A percentile compares a stretch with the other conserved stretches of the same genome.
Conservation (phyloP, 441 rosid species). For the Flueggea neowawraea region DNA sequence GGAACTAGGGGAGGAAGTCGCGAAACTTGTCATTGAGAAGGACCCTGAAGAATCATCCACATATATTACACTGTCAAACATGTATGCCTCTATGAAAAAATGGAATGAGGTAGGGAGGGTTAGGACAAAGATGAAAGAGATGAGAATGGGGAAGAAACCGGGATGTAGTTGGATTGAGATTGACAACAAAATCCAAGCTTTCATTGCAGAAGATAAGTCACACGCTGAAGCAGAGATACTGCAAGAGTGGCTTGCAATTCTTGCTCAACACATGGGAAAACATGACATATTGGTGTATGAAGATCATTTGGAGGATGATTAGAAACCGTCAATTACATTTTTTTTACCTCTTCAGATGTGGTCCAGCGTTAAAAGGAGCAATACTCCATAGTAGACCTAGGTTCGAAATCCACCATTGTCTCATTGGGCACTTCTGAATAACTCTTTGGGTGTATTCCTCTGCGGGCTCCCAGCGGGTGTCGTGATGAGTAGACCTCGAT, state of each 20-base stretch:
- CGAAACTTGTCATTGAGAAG: conserved; percentile 32
- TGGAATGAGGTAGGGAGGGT: conserved; percentile 59
- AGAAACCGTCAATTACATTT: too few relatives aligned
- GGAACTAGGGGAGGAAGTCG: conserved; percentile 47
- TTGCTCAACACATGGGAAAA: conserved; percentile 33
- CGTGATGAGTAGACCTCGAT: too few relatives aligned
- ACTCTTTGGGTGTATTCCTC: too few relatives aligned
- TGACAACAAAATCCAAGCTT: conserved; percentile 34
- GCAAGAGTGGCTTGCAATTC: conserved; percentile 30
- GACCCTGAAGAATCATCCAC: conserved; percentile 42
- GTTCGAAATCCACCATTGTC: too few relatives aligned
- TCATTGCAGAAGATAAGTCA: conserved; percentile 35
- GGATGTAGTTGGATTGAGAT: conserved; percentile 84
- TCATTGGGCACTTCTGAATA: too few relatives aligned
- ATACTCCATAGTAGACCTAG: too few relatives aligned
- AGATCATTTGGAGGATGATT: too few relatives aligned
- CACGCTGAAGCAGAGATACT: conserved; percentile 24
- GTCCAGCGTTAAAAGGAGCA: too few relatives aligned
- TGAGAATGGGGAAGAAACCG: conserved; percentile 56
- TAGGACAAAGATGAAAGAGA: conserved; percentile 55
- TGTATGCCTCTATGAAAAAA: conserved; percentile 47
- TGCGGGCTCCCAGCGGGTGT: too few relatives aligned
- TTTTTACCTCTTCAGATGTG: too few relatives aligned
- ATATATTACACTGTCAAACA: conserved; percentile 38
- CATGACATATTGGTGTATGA: too few relatives aligned